A percentile compares a stretch with the other conserved stretches of the same genome.
Conservation (phyloP, 768 basidiomycete genomes). For the Pleurotus ostreatus region DNA sequence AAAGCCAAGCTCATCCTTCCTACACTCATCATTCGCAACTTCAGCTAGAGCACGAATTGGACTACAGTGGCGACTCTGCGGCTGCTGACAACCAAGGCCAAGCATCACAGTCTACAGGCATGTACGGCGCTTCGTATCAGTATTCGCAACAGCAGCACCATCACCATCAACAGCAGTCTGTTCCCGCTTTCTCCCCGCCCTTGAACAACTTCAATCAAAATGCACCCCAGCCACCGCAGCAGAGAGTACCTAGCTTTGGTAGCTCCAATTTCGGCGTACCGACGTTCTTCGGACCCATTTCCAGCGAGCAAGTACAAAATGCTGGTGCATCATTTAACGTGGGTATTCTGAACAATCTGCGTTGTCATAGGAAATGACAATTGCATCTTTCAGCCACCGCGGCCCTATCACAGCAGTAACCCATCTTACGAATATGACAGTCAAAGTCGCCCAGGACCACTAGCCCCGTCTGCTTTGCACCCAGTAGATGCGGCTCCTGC, state of each 20-base stretch:
- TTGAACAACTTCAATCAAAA: background rate
- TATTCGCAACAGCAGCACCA: slow-evolving; percentile 11
- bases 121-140: slow-evolving; percentile 13
- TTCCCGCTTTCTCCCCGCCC: slow-evolving; percentile 18
- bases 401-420: background rate
- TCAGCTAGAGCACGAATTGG: slow-evolving; percentile 34
- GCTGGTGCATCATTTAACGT: background rate
- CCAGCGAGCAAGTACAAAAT: background rate
- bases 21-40: slow-evolving; percentile 22
- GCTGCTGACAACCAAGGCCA: slow-evolving; percentile 8
- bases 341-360: background rate
- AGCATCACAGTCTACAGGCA: slow-evolving; percentile 10
- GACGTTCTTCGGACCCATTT: background rate
- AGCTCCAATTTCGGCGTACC: background rate
- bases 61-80: slow-evolving; percentile 10
- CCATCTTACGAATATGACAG: slow-evolving; percentile 1
- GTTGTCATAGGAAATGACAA: no score
- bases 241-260: background rate
- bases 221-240: background rate
- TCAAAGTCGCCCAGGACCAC: background rate
- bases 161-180: background rate
- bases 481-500: slow-evolving; percentile 12
- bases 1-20: slow-evolving; percentile 19
- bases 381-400: background rate
- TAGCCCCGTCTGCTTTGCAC: background rate